Base-by-base conservation (phyloP, 305 asterid species). In the Ilex paraguariensis region DNA sequence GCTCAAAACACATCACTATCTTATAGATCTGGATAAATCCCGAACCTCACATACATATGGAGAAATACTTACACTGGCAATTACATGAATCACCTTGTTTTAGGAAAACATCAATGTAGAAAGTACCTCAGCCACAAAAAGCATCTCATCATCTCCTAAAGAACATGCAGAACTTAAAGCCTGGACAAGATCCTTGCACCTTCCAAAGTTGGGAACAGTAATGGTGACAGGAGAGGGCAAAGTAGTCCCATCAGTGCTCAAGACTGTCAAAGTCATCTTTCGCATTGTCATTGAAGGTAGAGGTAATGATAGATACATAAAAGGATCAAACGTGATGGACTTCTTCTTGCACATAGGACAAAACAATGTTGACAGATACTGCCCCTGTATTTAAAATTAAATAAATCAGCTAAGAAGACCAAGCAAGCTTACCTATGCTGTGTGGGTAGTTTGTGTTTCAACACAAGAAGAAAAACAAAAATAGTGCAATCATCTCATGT, bases 231-330 rank as follows among this genome's bases (percentile, higher is more conserved):
- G 85, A 59, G 63, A 62, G 50, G 97, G 97, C 70, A 82, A 56
- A 51, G 77, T 62, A 50, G 69, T 67, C 50, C 88, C 95, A 28
- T 79, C 80, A 46, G 69, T 72, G 82, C 84, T 82, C 68, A 85
- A 55, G 39, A 90, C 74, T 15, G 85, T 82, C 82, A 90, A 61
- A 54, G 93, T 84, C 82, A 90, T 82, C 60, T 66, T 75, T 64
- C 93, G 80, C 75, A 70, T 45, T 31, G 74, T 65, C 9, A 81
- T 72, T 59, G 84, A 79, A 70, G 95, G 93, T 73, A 90, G 90
- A 5, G 95, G 95, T 66, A 90, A 68, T 31, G 96, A 84, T 56
- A 90, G 75, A 74, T 78, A 82, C 93, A 82, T 85, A 74, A 90
- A 90, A 28, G 96, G 92, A 63, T 87, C 96, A 81, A 83, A 90